phyloP scores from a whole-genome alignment of 1,284 basidiomycete species.

The Pyrrhoderma noxium region DNA sequence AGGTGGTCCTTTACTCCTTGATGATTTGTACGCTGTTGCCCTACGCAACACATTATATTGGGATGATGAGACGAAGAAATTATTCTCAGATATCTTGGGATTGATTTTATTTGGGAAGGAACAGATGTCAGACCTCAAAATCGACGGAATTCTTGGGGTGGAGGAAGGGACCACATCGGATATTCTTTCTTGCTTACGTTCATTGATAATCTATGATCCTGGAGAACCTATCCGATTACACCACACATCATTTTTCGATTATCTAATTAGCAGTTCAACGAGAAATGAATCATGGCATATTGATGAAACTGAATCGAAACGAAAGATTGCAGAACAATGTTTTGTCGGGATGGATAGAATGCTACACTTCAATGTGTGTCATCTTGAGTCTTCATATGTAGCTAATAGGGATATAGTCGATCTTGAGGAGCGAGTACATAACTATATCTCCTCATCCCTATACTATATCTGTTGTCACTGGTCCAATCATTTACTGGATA shows the following conservation, averaged over 20 bases:
- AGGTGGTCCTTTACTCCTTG: neutral
- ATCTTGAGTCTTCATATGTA: no score
- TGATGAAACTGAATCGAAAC: no score
- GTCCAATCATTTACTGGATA: conserved; percentile 1
- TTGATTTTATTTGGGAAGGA: neutral
- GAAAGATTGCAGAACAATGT: no score
- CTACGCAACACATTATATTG: neutral
- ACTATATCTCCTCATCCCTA: no score
- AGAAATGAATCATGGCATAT: no score
- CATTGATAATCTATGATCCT: neutral
- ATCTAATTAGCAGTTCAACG: no score
- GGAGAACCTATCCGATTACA: neutral
- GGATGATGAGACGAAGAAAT: neutral
- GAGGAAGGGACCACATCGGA: neutral
- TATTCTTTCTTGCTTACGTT: neutral
- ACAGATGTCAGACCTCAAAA: no score
- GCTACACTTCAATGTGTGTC: no score
- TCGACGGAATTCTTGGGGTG: neutral
- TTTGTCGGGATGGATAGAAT: no score
- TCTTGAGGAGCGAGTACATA: no score
- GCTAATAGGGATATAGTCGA: no score
- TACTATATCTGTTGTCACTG: conserved; percentile 11
- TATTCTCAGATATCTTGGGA: neutral
- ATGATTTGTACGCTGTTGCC: neutral
- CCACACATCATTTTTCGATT: no score